Percentiles rank a stretch among this genome's conserved stretches.
These are phyloP conservation scores for Hyaloperonospora brassicae DNA, from an alignment of 352 stramenopile species.

Conservation along the genomic window DNA sequence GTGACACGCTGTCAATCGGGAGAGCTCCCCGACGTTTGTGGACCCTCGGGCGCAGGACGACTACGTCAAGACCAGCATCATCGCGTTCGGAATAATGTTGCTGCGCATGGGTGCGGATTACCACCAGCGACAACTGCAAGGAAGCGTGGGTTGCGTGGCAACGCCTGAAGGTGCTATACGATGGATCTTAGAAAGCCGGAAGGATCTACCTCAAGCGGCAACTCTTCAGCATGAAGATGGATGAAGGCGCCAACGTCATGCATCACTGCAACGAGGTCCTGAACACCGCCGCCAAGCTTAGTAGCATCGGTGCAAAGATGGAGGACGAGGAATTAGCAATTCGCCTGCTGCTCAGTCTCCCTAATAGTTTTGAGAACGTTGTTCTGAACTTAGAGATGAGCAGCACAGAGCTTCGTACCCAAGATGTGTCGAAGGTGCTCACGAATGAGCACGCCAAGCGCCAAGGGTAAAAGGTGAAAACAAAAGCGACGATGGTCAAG, in stretches of 20 bases:
- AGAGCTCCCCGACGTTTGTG: no score
- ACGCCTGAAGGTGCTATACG: slow-evolving; percentile 8
- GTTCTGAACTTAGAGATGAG: slow-evolving; percentile 7
- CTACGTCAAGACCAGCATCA: no score
- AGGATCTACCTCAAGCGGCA: slow-evolving; percentile 23
- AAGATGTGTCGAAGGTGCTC: no score
- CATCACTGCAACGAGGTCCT: slow-evolving; percentile 7
- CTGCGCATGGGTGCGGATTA: slow-evolving; percentile 21
- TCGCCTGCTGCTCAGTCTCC: slow-evolving; percentile 1
- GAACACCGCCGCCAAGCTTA: slow-evolving; percentile 8
- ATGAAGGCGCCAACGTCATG: slow-evolving; percentile 6
- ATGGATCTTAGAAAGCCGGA: slow-evolving; percentile 13
- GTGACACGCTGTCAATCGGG: no score
- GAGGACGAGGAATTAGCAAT: slow-evolving; percentile 7
- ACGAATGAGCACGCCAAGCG: no score
- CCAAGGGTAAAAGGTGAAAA: no score
- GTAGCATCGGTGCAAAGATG: slow-evolving; percentile 6
- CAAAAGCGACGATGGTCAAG: no score
- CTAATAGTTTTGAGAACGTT: slow-evolving; percentile 5
- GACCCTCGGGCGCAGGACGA: no score
- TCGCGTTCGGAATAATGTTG: slow-evolving; percentile 8
- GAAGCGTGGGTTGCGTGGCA: slow-evolving; percentile 19
- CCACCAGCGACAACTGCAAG: slow-evolving; percentile 18
- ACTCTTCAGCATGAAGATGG: slow-evolving; percentile 7
- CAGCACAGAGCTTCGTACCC: no score